A percentile compares a stretch with the other conserved stretches of the same genome.
These are phyloP conservation scores for Wallacemonas rigidus DNA, from an alignment of 208 protist species.

Conservation along the genomic window DNA sequence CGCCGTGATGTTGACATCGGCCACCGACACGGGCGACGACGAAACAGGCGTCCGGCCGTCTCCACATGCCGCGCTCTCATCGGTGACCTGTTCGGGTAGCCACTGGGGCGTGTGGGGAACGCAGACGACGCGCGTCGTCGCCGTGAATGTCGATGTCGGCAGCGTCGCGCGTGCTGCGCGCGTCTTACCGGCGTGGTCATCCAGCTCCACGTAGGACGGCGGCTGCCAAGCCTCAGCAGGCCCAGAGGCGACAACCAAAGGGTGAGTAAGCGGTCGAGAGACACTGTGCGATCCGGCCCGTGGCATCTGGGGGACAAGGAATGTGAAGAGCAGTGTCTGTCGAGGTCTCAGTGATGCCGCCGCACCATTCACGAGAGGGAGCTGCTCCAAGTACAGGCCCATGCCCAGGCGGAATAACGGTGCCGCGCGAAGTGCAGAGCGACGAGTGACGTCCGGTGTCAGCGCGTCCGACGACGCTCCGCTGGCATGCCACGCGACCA, in stretches of 20 bases:
- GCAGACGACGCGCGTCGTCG: neutral
- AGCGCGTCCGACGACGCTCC: neutral
- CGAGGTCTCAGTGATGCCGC: neutral
- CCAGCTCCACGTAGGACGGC: neutral
- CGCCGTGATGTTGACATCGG: neutral
- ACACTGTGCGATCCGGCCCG: neutral
- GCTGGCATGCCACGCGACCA: neutral
- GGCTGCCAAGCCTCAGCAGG: neutral
- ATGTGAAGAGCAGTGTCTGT: neutral
- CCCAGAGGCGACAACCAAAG: neutral
- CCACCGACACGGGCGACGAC: slow-evolving; percentile 4
- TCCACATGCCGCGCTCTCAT: too few species aligned
- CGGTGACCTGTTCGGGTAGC: too few species aligned
- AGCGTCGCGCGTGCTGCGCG: neutral
- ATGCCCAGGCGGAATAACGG: neutral
- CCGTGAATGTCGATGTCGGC: neutral
- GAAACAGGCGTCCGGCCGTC: neutral
- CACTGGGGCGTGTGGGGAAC: neutral
- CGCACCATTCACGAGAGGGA: neutral
- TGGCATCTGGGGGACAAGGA: slow-evolving; percentile 2
- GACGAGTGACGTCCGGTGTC: neutral
- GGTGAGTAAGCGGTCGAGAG: neutral
- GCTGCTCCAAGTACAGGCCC: neutral
- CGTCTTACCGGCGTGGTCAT: neutral
- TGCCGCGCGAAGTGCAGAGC: neutral